These are phyloP conservation scores for Debaryomycetaceae sp. DNA, from an alignment of 1,139 yeast genomes.

Conservation along the genomic window DNA sequence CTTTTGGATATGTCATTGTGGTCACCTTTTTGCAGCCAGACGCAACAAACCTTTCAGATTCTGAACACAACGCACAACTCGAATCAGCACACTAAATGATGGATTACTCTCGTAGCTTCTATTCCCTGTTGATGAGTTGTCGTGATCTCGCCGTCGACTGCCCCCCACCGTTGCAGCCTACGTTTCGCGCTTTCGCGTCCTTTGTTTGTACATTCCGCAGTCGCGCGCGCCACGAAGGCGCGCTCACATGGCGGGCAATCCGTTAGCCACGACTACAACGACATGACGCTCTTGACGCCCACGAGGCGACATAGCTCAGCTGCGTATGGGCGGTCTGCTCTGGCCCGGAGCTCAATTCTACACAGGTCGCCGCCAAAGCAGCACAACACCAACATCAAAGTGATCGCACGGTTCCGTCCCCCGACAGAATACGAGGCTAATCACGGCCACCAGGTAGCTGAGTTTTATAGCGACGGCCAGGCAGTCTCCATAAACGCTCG, in stretches of 20 bases:
- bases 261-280: background rate
- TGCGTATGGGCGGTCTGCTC: constrained; percentile 2
- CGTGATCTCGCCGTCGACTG: background rate
- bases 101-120: too few species aligned
- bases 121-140: constrained; percentile 1
- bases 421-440: constrained; percentile 28
- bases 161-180: background rate
- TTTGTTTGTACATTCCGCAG: too few species aligned
- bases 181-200: background rate
- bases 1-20: too few species aligned
- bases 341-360: background rate
- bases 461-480: constrained; percentile 3
- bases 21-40: too few species aligned
- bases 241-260: background rate
- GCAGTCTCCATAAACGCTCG: constrained; percentile 27
- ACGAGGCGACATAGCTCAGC: constrained; percentile 7
- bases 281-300: constrained; percentile 5
- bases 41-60: too few species aligned
- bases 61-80: too few species aligned
- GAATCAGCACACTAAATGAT: too few species aligned
- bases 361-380: constrained; percentile 1
- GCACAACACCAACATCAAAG: constrained; percentile 43
- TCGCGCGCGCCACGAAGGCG: constrained; percentile 1
- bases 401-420: constrained; percentile 65
- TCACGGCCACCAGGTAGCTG: constrained; percentile 15